These are phyloP conservation scores for Ophiostoma himal-ulmi DNA, from an alignment of 2,329 filamentous ascomycete genomes.

Conservation along the genomic window DNA sequence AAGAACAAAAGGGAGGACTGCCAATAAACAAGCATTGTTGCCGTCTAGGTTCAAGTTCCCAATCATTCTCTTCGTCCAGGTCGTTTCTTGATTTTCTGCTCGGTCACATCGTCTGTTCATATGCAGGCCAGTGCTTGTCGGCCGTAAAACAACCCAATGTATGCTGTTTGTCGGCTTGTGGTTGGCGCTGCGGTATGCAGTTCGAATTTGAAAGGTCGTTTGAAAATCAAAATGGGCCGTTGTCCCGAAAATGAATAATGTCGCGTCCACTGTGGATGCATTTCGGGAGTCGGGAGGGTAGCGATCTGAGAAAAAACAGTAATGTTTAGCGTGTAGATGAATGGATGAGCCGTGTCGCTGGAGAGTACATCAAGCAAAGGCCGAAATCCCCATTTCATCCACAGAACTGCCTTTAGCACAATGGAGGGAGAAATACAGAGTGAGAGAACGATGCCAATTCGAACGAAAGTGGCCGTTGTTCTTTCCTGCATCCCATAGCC, in stretches of 20 bases:
- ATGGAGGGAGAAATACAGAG: background rate
- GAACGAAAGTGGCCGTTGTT: background rate
- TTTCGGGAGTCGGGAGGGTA: background rate
- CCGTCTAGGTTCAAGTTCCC: background rate
- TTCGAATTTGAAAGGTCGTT: background rate
- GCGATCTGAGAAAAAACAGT: background rate
- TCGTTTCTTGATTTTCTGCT: constrained; percentile 4
- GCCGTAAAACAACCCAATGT: background rate
- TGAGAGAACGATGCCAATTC: background rate
- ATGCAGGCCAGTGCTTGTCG: background rate
- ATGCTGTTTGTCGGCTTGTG: background rate
- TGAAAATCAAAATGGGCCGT: background rate
- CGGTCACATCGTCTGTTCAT: background rate
- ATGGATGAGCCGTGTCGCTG: background rate
- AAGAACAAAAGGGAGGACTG: background rate
- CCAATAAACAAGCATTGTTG: background rate
- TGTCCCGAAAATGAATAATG: background rate
- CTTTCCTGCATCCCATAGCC: background rate
- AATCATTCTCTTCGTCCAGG: constrained; percentile 3
- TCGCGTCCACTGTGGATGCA: background rate
- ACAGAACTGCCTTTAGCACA: background rate
- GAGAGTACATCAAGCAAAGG: background rate
- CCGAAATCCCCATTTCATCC: background rate
- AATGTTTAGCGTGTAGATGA: background rate
- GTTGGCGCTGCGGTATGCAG: background rate